Evolutionary conservation across 2,329 filamentous ascomycete genomes (phyloP).

Genomic region (Botrytis sinoallii): DNA sequence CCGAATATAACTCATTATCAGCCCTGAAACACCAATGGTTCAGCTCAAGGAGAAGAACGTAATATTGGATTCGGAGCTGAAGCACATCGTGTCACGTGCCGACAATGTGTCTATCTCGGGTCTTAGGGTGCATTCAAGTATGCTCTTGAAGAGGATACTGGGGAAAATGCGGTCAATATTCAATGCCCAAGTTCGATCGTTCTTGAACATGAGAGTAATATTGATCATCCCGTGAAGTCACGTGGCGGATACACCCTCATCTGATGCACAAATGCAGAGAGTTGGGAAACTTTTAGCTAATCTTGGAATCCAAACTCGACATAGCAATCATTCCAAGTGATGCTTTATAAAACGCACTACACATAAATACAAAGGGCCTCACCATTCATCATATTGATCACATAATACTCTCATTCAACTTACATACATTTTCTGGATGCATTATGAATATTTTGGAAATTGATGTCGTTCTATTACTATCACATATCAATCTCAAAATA

Average conservation of each 20-base stretch:
- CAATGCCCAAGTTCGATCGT: not conserved
- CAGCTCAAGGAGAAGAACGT: not conserved
- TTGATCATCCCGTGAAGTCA: not conserved
- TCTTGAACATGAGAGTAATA: not conserved
- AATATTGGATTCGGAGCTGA: not conserved
- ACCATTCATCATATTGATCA: not conserved
- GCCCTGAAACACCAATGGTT: not conserved
- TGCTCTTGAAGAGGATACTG: too few relatives aligned
- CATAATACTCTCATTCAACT: not conserved
- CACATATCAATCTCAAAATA: not conserved
- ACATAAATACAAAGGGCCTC: not conserved
- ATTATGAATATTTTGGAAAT: not conserved
- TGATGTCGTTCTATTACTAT: not conserved
- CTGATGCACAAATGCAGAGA: too few relatives aligned
- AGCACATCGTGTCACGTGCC: not conserved
- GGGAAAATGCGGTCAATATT: not conserved
- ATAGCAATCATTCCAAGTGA: not conserved
- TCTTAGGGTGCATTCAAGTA: too few relatives aligned
- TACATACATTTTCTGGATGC: not conserved
- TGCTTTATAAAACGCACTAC: not conserved
- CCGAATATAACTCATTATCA: not conserved
- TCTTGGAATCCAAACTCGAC: not conserved
- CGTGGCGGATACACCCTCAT: not conserved
- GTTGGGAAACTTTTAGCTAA: not conserved
- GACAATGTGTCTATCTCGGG: not conserved